Evolutionary conservation across 805 yeast genomes (phyloP).

Genomic region (Alloascoidea hylecoeti): DNA sequence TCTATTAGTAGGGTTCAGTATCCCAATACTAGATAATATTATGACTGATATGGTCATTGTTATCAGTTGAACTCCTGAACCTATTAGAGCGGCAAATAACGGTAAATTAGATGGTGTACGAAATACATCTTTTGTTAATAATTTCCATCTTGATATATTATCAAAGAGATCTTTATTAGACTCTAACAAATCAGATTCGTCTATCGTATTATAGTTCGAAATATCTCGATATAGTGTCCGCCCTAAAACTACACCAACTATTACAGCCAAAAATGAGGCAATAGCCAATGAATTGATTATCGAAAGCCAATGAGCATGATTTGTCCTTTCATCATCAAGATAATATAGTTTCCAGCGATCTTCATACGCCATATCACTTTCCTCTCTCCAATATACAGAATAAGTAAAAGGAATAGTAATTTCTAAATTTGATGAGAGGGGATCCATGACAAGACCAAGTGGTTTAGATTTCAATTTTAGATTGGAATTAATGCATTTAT

Average conservation of each 20-base stretch:
- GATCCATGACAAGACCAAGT: too few relatives aligned
- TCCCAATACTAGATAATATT: slow-evolving; percentile 36
- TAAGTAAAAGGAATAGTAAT: slow-evolving; percentile 62
- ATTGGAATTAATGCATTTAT: too few relatives aligned
- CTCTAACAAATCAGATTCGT: slow-evolving; percentile 3
- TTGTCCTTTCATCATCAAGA: slow-evolving; percentile 32
- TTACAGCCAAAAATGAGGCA: slow-evolving; percentile 41
- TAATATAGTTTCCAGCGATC: slow-evolving; percentile 66
- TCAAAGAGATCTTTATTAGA: not conserved
- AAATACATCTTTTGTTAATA: slow-evolving; percentile 37
- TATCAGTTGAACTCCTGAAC: slow-evolving; percentile 64
- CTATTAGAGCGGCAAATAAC: slow-evolving; percentile 39
- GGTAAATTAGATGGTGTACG: slow-evolving; percentile 33
- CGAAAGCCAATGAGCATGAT: slow-evolving; percentile 66
- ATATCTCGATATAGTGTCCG: slow-evolving; percentile 39
- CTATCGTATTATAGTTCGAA: slow-evolving; percentile 18
- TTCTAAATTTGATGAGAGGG: slow-evolving; percentile 12
- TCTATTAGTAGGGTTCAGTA: slow-evolving; percentile 49
- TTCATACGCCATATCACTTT: slow-evolving; percentile 44
- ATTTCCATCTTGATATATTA: slow-evolving; percentile 34
- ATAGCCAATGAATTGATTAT: slow-evolving; percentile 58
- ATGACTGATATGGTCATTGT: slow-evolving; percentile 47
- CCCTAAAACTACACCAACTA: slow-evolving; percentile 51
- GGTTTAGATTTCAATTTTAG: too few relatives aligned
- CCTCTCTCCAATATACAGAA: slow-evolving; percentile 84